phyloP scores from a whole-genome alignment of 2,329 filamentous ascomycete genomes.

The Metarhizium robertsii region DNA sequence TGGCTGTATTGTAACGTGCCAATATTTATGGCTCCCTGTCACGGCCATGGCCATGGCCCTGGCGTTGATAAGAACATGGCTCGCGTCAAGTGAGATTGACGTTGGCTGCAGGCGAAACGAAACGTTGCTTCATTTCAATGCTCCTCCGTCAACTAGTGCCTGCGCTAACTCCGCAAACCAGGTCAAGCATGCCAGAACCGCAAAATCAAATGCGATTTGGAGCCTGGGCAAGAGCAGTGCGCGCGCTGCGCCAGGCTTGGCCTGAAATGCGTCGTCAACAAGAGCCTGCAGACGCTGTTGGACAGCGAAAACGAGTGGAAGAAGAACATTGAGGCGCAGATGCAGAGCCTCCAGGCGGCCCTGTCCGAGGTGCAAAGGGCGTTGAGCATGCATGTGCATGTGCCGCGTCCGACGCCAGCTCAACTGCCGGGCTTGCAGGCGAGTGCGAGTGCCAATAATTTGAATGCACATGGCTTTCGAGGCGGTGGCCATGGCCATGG shows the following conservation, averaged over 20 bases:
- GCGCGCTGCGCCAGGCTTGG: slow-evolving; percentile 39
- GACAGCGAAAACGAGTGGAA: slow-evolving; percentile 42
- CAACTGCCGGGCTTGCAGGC: background rate
- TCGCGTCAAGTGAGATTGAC: background rate
- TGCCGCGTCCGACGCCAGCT: slow-evolving; percentile 1
- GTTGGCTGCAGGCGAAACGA: background rate
- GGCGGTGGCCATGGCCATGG: background rate
- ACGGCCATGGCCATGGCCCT: no score
- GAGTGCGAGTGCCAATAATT: background rate
- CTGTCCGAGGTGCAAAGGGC: slow-evolving; percentile 16
- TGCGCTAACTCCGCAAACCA: slow-evolving; percentile 6
- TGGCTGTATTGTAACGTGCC: background rate
- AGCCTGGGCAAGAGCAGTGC: slow-evolving; percentile 33
- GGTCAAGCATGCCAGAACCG: slow-evolving; percentile 39
- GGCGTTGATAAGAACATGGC: background rate
- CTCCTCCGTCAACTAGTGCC: background rate
- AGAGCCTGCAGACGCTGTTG: slow-evolving; percentile 45
- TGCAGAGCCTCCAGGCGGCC: slow-evolving; percentile 16
- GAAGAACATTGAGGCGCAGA: slow-evolving; percentile 17
- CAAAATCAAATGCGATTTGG: slow-evolving; percentile 46
- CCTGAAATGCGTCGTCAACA: slow-evolving; percentile 43
- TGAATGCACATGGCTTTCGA: background rate
- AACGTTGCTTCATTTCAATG: background rate
- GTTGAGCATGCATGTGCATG: slow-evolving; percentile 7
- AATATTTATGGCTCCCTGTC: background rate